Base-by-base conservation (phyloP, 805 yeast genomes). In the Ogataea pini region DNA sequence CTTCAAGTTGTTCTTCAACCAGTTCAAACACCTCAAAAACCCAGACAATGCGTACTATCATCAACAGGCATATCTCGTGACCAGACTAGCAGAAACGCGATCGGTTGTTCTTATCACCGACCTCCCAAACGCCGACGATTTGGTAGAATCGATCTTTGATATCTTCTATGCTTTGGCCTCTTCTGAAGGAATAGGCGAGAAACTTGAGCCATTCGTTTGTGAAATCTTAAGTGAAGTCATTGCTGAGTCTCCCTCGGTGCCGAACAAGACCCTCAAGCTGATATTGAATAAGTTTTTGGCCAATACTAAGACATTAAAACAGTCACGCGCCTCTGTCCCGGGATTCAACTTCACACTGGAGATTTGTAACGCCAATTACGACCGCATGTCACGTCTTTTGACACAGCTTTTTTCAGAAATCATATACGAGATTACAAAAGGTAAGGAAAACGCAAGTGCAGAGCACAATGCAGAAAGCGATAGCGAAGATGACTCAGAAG, bases 391-490 rank as follows among this genome's bases (percentile, higher is more conserved):
- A 13, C 77, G 96, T 54, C 80, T 81, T 51, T 72, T 88, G 28
- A 85, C 95, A 2, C 90, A 84, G 61, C 85, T 83, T 56, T 86
- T 89, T 54, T 83, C 96, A 0, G 96, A 89, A 58, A 73, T 82
- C 50, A 63, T 89, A 8, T 83, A 83, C 58, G 86, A 80, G 33
- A 72, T 74, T 13, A 62, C 63, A 7, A 56, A 54, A 16, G 51
- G 55, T 12, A 50, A 50, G 34, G 58, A 54, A 22, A 56, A 52
- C 58, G 63, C 61, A 19, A 36, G 40, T 14, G 39, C 19, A 14
- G 37, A n/a, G n/a, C 59, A 54, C 14, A 55, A 52, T 9, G 51
- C 48, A 4, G 58, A 57, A 12, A 59, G 51, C n/a, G 60, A 58
- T 20, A 62, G 61, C 9, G 58, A 61, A 10, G 53, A 56, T 13